Evolutionary conservation across 2,329 filamentous ascomycete genomes (phyloP).

Genomic region (Fusarium sterilihyphosum): DNA sequence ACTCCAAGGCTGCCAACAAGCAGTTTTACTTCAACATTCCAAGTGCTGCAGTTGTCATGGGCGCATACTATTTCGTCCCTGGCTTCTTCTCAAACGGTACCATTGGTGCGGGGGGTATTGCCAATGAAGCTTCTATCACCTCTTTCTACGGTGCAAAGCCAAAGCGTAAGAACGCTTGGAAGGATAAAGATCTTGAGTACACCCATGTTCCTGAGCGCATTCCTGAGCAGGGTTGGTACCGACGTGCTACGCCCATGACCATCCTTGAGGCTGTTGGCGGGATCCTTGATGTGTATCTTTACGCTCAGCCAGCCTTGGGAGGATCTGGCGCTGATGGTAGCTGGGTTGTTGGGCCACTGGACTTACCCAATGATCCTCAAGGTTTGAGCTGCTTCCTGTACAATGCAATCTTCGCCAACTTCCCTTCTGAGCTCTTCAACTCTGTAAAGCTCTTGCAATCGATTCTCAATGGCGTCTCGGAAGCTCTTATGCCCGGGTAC

Average conservation of each 20-base stretch:
- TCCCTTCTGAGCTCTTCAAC: conserved; percentile 17
- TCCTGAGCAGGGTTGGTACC: conserved; percentile 25
- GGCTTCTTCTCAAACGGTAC: conserved; percentile 31
- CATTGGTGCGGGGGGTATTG: conserved; percentile 19
- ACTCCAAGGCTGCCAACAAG: conserved; percentile 18
- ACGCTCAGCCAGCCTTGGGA: conserved; percentile 10
- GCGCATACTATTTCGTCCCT: conserved; percentile 25
- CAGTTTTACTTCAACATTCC: conserved; percentile 27
- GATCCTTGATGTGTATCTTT: conserved; percentile 21
- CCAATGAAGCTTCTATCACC: conserved; percentile 24
- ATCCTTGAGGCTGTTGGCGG: conserved; percentile 17
- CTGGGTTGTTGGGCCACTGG: conserved; percentile 8
- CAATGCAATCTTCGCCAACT: conserved; percentile 20
- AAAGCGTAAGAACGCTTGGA: conserved; percentile 11
- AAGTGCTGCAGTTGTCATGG: conserved; percentile 19
- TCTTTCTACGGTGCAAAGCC: conserved; percentile 29
- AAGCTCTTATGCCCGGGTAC: conserved; percentile 2
- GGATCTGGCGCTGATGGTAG: conserved; percentile 16
- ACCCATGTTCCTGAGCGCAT: conserved; percentile 25
- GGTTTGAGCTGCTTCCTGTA: conserved; percentile 22
- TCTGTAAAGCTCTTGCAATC: conserved; percentile 8
- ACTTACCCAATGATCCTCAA: conserved; percentile 1
- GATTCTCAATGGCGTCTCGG: conserved; percentile 1
- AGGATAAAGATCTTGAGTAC: conserved; percentile 14
- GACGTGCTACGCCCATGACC: conserved; percentile 22